phyloP scores from a whole-genome alignment of 768 basidiomycete genomes.

The Macrolepiota dolichaula region DNA sequence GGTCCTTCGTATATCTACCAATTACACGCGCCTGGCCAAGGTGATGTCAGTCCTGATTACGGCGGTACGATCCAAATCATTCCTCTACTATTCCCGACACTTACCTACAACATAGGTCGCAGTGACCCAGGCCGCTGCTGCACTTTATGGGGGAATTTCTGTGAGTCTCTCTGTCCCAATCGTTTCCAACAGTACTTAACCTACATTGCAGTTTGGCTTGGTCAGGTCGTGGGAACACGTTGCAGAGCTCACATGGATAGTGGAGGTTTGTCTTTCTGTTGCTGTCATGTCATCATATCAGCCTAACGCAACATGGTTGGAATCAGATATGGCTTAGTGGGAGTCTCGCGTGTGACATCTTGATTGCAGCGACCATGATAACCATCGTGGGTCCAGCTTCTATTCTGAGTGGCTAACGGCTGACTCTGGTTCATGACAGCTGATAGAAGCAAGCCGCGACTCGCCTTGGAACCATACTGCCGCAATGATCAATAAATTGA shows the following conservation, averaged over 20 bases:
- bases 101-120: neutral
- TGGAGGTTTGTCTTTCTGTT: neutral
- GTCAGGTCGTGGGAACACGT: slow-evolving; percentile 1
- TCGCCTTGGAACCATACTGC: slow-evolving; percentile 13
- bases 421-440: neutral
- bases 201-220: neutral
- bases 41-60: slow-evolving; percentile 7
- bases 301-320: neutral
- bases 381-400: slow-evolving; percentile 7
- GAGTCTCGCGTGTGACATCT: slow-evolving; percentile 11
- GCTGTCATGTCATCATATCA: neutral
- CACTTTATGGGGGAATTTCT: slow-evolving; percentile 6
- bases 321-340: slow-evolving; percentile 12
- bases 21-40: neutral
- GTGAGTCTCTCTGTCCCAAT: neutral
- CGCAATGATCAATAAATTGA: slow-evolving; percentile 13
- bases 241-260: neutral
- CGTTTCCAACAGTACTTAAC: neutral
- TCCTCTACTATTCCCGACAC: neutral
- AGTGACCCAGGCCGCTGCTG: neutral
- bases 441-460: slow-evolving; percentile 2
- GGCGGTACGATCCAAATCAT: neutral
- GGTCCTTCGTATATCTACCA: slow-evolving; percentile 1
- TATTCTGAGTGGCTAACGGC: neutral
- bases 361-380: slow-evolving; percentile 13